Conservation (phyloP, 495 filamentous ascomycete species). For the Trichoderma gamsii region DNA sequence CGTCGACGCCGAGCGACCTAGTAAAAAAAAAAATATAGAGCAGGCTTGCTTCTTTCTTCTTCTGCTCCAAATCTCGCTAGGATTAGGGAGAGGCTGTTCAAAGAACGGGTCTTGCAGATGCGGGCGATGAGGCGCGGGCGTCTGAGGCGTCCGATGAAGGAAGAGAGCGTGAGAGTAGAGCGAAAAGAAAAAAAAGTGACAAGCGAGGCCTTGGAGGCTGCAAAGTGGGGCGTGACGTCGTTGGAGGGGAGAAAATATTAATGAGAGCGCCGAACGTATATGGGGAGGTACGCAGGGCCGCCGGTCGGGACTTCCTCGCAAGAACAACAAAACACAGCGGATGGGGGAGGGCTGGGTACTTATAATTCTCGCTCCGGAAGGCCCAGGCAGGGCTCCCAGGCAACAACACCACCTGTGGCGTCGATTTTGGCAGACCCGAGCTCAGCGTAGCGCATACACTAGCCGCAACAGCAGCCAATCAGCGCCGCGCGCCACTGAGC, state of each 20-base stretch:
- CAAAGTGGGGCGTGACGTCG: slow-evolving; percentile 16
- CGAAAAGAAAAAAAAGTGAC: slow-evolving; percentile 17
- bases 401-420: slow-evolving; percentile 27
- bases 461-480: background rate
- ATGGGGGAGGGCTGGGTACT: slow-evolving; percentile 40
- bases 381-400: slow-evolving; percentile 27
- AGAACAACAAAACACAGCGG: slow-evolving; percentile 31
- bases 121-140: slow-evolving; percentile 1
- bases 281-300: slow-evolving; percentile 35
- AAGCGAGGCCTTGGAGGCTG: slow-evolving; percentile 2
- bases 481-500: slow-evolving; percentile 13
- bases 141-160: slow-evolving; percentile 13
- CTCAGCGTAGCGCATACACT: slow-evolving; percentile 9
- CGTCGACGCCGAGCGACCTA: slow-evolving; percentile 13
- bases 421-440: slow-evolving; percentile 23
- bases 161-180: slow-evolving; percentile 16
- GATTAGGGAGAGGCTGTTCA: slow-evolving; percentile 12
- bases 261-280: slow-evolving; percentile 34
- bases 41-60: slow-evolving; percentile 1
- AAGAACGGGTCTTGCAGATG: slow-evolving; percentile 1
- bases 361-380: slow-evolving; percentile 39
- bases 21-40: background rate
- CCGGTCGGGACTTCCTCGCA: slow-evolving; percentile 46
- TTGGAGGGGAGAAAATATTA: slow-evolving; percentile 26
- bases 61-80: background rate